Evolutionary conservation across 2,329 filamentous ascomycete genomes (phyloP), one percentile per base, ranked within the genome.

Genomic region (Nigrospora sphaerica): DNA sequence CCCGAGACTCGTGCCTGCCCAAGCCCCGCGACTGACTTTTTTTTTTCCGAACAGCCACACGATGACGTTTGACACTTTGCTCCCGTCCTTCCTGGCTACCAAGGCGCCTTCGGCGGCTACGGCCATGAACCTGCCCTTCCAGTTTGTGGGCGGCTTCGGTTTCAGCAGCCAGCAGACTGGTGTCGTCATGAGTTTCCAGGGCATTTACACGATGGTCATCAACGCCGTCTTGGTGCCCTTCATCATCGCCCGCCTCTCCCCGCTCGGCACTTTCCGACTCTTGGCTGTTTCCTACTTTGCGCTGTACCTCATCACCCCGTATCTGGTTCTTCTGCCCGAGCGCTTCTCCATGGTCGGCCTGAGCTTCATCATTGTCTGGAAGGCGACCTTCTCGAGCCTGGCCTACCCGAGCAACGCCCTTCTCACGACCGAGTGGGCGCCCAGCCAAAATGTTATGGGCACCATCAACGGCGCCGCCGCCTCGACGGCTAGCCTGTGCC

Each of bases 391-490:
- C 57, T 83, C 92, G 56, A 91, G 89, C 39, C 83, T 96, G 67
- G 85, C 91, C 0, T 97, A 95, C 65, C 93, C 93, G 12, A 88
- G 86, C 57, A 90, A 91, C 54, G 85, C 86, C 12, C 95, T 97
- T 48, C 80, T 98, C 47, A 78, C 95, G 31, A 87, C 89, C 49
- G 95, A 97, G 64, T 85, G 89, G 14, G 87, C 91, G 0, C 88
- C 90, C 0, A 91, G 85, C 9, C 85, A 86, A 46, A 78, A 88
- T 42, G 86, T 95, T 1, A 80, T 97, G 2, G 93, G 93, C 3
- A 91, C 87, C 1, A 86, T 98, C 64, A 97, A 97, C 58, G 93
- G 93, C 16, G 85, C 91, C 12, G 91, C 91, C 0, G 90, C 90
- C 31, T 95, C 91, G 2, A 90, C 88, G 2, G 93, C 93, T 4